phyloP scores from a whole-genome alignment of 2,329 filamentous ascomycete species.

The Pseudogymnoascus sp. region DNA sequence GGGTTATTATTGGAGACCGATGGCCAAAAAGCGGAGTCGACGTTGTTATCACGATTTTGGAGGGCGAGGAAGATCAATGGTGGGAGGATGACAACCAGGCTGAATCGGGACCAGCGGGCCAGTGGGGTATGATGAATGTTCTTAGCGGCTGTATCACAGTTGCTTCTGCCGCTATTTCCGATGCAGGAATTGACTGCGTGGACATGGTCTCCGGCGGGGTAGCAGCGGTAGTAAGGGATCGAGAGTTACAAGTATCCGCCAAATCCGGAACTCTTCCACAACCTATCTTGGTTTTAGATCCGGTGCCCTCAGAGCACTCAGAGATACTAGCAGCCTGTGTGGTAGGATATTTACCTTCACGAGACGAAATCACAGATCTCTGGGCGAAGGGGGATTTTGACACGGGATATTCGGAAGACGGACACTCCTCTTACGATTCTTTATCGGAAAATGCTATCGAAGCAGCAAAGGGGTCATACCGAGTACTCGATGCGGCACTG shows the following conservation, averaged over 20 bases:
- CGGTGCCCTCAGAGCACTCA: slow-evolving; percentile 70
- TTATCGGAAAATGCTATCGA: slow-evolving; percentile 56
- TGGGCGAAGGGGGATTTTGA: slow-evolving; percentile 76
- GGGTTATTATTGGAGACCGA: slow-evolving; percentile 81
- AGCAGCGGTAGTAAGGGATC: slow-evolving; percentile 59
- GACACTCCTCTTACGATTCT: slow-evolving; percentile 37
- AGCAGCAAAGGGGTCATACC: slow-evolving; percentile 49
- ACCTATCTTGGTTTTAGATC: slow-evolving; percentile 61
- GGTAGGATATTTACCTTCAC: slow-evolving; percentile 74
- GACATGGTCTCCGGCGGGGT: slow-evolving; percentile 86
- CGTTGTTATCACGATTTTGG: slow-evolving; percentile 82
- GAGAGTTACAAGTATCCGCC: slow-evolving; percentile 20
- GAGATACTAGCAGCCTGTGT: slow-evolving; percentile 76
- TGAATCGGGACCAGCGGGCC: slow-evolving; percentile 45
- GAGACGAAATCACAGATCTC: slow-evolving; percentile 88
- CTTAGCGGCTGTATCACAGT: slow-evolving; percentile 88
- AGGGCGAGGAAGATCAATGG: slow-evolving; percentile 78
- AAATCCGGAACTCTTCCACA: slow-evolving; percentile 19
- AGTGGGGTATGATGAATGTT: slow-evolving; percentile 87
- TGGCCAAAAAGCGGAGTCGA: slow-evolving; percentile 99
- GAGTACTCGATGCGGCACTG: slow-evolving; percentile 52
- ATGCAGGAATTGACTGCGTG: slow-evolving; percentile 92
- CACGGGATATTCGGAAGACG: slow-evolving; percentile 32
- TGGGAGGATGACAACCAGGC: slow-evolving; percentile 47
- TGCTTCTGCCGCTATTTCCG: slow-evolving; percentile 81